Evolutionary conservation across 306 rosid genomes (phyloP), one percentile per base, ranked within the genome.

Genomic region (Pyrus bretschneideri): DNA sequence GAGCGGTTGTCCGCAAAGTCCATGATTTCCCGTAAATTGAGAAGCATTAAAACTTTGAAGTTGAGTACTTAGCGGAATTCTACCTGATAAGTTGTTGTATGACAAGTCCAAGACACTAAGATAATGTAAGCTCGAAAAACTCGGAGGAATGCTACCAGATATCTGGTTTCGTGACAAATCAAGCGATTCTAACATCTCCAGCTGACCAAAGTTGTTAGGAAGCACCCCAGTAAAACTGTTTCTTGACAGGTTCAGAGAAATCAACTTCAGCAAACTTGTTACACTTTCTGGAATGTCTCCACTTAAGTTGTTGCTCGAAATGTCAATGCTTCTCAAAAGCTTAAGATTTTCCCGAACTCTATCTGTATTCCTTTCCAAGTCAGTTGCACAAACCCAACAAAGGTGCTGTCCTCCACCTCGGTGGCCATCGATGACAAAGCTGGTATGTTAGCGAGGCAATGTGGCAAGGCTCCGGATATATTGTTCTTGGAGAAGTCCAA

Each of bases 1-100:
- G 38, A 82, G 78, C 5, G 84, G 86, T 25, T 19, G 10, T 3
- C 84, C 84, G 25, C 86, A 76, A 1, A 85, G 86, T 49, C 66
- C 52, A 23, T 18, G 59, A 67, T 85, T 85, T 31, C 76, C 84
- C 25, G 17, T 0, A 60, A 49, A 82, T 3, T 40, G 13, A 25
- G 69, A 67, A 29, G 64, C 45, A 64, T 13, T 0, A 8, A 64
- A 64, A 49, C 33, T 69, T 17, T 79, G 76, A 1, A 85, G 69
- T 46, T 85, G 86, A 35, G 80, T 69, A 62, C 78, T 3, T 46
- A 1, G 0, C 13, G 88, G 86, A 58, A 82, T 73, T 22, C 49
- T 38, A 1, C 86, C 82, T 0, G 42, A 61, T 35, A 85, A 45
- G 22, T 78, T 66, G 74, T 74, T 84, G 45, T 27, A 19, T 4